These are phyloP conservation scores for Geopyxis carbonaria DNA, from an alignment of 495 filamentous ascomycete species.

Conservation along the genomic window DNA sequence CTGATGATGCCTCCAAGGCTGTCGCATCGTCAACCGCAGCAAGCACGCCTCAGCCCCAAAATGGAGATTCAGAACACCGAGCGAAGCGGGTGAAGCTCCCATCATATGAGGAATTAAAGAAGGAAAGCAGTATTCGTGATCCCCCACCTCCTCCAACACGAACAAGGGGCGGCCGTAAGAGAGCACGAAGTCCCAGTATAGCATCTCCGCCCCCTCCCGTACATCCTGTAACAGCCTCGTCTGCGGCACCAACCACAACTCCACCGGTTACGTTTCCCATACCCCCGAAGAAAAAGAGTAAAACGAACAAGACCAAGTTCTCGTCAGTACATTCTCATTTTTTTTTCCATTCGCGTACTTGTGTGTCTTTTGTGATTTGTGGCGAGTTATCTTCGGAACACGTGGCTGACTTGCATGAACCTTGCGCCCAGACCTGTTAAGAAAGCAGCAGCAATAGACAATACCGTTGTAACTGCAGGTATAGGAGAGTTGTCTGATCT, in stretches of 20 bases:
- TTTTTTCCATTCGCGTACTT: slow-evolving; percentile 4
- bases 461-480: slow-evolving; percentile 21
- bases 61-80: no score
- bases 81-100: slow-evolving; percentile 9
- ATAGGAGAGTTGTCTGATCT: slow-evolving; percentile 24
- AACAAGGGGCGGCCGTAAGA: slow-evolving; percentile 21
- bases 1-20: no score
- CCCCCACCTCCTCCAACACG: slow-evolving; percentile 14
- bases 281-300: slow-evolving; percentile 21
- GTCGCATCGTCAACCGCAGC: no score
- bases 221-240: slow-evolving; percentile 4
- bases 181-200: slow-evolving; percentile 13
- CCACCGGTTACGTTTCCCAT: slow-evolving; percentile 8
- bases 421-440: slow-evolving; percentile 22
- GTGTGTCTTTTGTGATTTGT: slow-evolving; percentile 2
- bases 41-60: no score
- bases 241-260: slow-evolving; percentile 9
- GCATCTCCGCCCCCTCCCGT: slow-evolving; percentile 11
- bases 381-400: slow-evolving; percentile 5
- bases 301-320: slow-evolving; percentile 21
- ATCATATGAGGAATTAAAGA: slow-evolving; percentile 17
- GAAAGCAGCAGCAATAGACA: slow-evolving; percentile 17
- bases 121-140: slow-evolving; percentile 23
- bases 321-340: slow-evolving; percentile 20
- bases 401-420: slow-evolving; percentile 11